Evolutionary conservation across 768 basidiomycete genomes (phyloP), one percentile per base, ranked within the genome.

Genomic region (Leccinum longicurvipes): DNA sequence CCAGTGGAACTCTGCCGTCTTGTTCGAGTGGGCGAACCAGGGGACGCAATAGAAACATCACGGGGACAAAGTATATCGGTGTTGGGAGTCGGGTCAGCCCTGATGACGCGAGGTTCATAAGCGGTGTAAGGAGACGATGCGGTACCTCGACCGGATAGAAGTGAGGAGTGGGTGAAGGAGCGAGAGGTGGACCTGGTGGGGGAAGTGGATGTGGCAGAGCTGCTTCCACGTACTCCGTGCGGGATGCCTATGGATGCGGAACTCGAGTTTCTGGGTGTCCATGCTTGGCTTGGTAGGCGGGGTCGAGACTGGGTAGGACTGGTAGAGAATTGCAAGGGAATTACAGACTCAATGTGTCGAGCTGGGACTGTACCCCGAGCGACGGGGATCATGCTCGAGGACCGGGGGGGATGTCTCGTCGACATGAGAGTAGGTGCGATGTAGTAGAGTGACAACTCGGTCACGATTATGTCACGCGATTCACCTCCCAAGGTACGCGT

Each of bases 61-160:
- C 59, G 59, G 8, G 76, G 67, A 62, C 81, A 82, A 25, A 75
- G 67, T 21, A 69, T 52, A 52, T 83, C 82, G n/a, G 67, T 63
- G 51, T 58, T 68, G 34, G 74, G 76, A 52, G 77, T 63, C 39
- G 77, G 71, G 51, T 78, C 77, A 17, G 77, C 82, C 51, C 87
- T 85, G 45, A 91, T 79, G 54, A 91, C 77, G 47, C 89, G 82
- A 42, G 89, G 89, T 62, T 88, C 85, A 61, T 85, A 56, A 68
- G 68, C 51, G 65, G 67, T 53, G 68, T 63, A 54, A 61, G 76
- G 53, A 69, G 68, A n/a, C n/a, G n/a, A 41, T 45, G 63, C 21
- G 44, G 67, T 66, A 51, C 70, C 60, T 53, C 74, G 68, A n/a
- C 67, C 67, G 36, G 70, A 68, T 54, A 69, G 56, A 28, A 54